Percentiles rank a stretch among this genome's conserved stretches.
Conservation (phyloP, 78 protist species). For the Tieghemostelium lacteum region DNA sequence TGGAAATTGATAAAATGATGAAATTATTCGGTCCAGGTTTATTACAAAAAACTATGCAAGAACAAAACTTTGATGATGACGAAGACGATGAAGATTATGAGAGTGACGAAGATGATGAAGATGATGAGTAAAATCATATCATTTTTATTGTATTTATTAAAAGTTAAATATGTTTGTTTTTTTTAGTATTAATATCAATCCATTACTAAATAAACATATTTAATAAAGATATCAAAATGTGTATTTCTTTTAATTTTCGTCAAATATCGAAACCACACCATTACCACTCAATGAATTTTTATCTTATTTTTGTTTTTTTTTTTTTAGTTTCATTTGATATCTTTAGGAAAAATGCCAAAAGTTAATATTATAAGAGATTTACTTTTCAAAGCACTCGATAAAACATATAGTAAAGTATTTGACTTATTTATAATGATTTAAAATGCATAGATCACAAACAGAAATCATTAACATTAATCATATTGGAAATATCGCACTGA, state of each 20-base stretch:
- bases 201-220: no score
- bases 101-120: background rate
- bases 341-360: constrained; percentile 83
- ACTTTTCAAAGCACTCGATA: constrained; percentile 52
- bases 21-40: background rate
- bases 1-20: background rate
- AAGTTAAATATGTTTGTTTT: no score
- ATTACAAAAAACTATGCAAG: background rate
- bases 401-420: constrained; percentile 42
- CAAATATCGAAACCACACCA: no score
- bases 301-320: no score
- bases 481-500: no score
- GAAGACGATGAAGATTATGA: background rate
- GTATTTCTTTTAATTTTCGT: no score
- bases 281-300: no score
- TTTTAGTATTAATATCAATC: no score
- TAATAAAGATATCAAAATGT: no score
- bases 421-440: background rate
- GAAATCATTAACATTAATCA: background rate
- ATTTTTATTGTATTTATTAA: no score
- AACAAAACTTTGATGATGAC: background rate
- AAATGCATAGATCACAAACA: background rate
- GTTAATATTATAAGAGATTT: constrained; percentile 70
- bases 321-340: no score
- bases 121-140: no score